Evolutionary conservation across 169 alveolate genomes (phyloP).

Genomic region (Babesia microti): DNA sequence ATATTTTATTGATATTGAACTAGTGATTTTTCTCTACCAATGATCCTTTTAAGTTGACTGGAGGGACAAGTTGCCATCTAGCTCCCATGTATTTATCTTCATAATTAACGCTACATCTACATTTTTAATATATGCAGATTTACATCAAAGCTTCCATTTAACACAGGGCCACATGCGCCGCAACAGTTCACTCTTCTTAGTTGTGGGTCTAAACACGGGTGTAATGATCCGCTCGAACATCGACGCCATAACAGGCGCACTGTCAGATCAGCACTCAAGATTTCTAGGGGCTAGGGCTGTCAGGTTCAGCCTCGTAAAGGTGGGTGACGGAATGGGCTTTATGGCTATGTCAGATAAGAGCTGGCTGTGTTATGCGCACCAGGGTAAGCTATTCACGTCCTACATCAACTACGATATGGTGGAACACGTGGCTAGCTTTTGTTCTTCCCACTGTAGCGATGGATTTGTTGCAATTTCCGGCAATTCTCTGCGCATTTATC

Average conservation of each 20-base stretch:
- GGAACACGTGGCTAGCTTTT: constrained; percentile 76
- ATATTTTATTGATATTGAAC: too few relatives aligned
- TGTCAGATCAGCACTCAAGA: constrained; percentile 86
- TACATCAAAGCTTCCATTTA: constrained; percentile 9
- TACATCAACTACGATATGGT: constrained; percentile 78
- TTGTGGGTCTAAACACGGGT: constrained; percentile 94
- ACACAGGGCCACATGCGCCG: too few relatives aligned
- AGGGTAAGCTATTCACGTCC: constrained; percentile 56
- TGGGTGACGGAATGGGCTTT: constrained; percentile 50
- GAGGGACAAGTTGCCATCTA: too few relatives aligned
- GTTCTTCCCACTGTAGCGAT: constrained; percentile 69
- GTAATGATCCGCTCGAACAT: constrained; percentile 84
- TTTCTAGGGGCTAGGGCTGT: constrained; percentile 88
- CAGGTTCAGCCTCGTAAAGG: constrained; percentile 59
- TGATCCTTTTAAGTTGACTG: too few relatives aligned
- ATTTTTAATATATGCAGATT: too few relatives aligned
- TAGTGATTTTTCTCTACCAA: too few relatives aligned
- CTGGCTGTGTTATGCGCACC: constrained; percentile 71
- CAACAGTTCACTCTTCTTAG: constrained; percentile 68
- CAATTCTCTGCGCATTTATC: constrained; percentile 67
- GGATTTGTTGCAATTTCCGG: constrained; percentile 86
- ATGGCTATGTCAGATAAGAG: constrained; percentile 75
- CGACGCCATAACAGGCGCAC: constrained; percentile 86
- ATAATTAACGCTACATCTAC: too few relatives aligned
- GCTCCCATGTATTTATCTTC: too few relatives aligned